A percentile compares a stretch with the other conserved stretches of the same genome.
Evolutionary conservation across 805 yeast species (phyloP).

Genomic region (Candida sithepensis): DNA sequence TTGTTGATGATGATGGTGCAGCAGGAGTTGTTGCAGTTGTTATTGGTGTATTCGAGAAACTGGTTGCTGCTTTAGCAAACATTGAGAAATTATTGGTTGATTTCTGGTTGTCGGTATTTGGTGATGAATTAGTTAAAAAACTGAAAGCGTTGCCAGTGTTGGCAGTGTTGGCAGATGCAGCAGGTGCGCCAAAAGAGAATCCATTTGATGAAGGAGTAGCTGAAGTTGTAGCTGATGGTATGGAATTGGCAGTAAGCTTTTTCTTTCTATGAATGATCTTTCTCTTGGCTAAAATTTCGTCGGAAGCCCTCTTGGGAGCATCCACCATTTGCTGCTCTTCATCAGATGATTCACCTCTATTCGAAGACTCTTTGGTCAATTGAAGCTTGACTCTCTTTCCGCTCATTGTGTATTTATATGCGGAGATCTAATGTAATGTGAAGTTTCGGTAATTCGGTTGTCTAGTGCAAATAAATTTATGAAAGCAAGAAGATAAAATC

Average conservation of each 20-base stretch:
- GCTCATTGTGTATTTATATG: slow-evolving; percentile 3
- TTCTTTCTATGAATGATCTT: slow-evolving; percentile 61
- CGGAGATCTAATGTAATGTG: no score
- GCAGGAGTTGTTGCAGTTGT: not conserved
- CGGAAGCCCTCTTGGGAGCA: slow-evolving; percentile 47
- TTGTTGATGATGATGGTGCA: not conserved
- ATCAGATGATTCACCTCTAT: slow-evolving; percentile 19
- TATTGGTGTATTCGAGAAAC: not conserved
- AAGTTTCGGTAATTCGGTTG: no score
- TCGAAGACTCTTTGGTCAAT: slow-evolving; percentile 46
- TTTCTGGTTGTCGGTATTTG: not conserved
- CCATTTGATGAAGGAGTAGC: slow-evolving; percentile 12
- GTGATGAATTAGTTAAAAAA: slow-evolving; percentile 3
- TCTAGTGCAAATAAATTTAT: no score
- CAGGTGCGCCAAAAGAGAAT: slow-evolving; percentile 3
- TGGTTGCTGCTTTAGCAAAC: slow-evolving; percentile 2
- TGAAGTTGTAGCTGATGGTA: not conserved
- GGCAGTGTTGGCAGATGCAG: not conserved
- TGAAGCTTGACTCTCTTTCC: slow-evolving; percentile 65
- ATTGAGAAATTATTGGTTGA: not conserved
- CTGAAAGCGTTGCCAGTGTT: slow-evolving; percentile 12
- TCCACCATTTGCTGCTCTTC: slow-evolving; percentile 36
- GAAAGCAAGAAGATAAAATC: no score
- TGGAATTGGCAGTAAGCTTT: slow-evolving; percentile 30
- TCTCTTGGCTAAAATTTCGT: slow-evolving; percentile 61